Evolutionary conservation across 2,329 filamentous ascomycete species (phyloP), one percentile per base, ranked within the genome.

Genomic region (Lecanicillium sp.): DNA sequence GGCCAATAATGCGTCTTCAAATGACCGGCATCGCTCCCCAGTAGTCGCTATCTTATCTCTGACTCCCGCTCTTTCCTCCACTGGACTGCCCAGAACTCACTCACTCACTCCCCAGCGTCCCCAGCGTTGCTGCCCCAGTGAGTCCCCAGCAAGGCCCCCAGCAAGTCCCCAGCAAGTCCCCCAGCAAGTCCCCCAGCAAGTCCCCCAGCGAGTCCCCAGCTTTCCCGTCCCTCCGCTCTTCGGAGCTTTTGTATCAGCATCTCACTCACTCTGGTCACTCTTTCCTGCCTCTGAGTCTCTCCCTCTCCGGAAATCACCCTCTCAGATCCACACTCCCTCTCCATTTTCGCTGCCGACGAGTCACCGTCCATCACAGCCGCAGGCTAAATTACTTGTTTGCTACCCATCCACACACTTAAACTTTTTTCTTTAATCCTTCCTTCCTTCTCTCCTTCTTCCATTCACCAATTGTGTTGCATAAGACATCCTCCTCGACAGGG

Each of bases 191-290:
- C n/a, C n/a, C n/a, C n/a, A n/a, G n/a, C n/a, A n/a, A n/a, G n/a
- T n/a, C n/a, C n/a, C n/a, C n/a, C n/a, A n/a, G n/a, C 20, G 36
- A 20, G 29, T 29, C 43, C 42, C 43, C 43, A 38, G 43, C 43
- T 30, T 35, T 11, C 11, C 17, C 33, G 21, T 17, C 17, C 44
- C 44, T 47, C 44, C 44, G 44, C 44, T 40, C 15, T 33, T 29
- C 44, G 44, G 44, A 47, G 30, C 44, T 42, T 45, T 38, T 39
- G 14, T 26, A 47, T 40, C 36, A 37, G 36, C 44, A 47, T 40
- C 44, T 24, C 27, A 41, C 36, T 41, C 44, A 26, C 44, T 47
- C 44, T 29, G 12, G 7, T 30, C 44, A 15, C 36, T n/a, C n/a
- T n/a, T n/a, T n/a, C n/a, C n/a, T n/a, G n/a, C n/a, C n/a, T n/a